phyloP scores from a whole-genome alignment of 345 rosid genomes.

The Linum tenue region DNA sequence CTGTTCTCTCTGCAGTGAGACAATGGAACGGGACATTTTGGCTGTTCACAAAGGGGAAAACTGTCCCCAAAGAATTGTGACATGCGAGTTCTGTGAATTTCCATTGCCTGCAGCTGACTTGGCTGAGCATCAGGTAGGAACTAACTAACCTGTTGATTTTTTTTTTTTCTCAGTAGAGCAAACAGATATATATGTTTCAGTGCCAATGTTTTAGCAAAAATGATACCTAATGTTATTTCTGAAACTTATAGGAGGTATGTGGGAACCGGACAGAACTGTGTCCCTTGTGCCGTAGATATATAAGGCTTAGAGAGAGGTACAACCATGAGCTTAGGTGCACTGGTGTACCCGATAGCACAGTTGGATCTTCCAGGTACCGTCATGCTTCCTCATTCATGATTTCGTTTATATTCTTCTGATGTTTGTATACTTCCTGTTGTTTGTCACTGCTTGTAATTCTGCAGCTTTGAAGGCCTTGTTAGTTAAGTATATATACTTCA shows the following conservation, averaged over 20 bases:
- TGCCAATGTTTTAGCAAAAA: too few species aligned
- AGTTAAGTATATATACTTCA: too few species aligned
- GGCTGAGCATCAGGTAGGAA: constrained; percentile 86
- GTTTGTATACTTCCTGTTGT: background rate
- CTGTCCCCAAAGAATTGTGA: constrained; percentile 87
- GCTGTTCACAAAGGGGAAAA: constrained; percentile 76
- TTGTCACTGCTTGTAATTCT: background rate
- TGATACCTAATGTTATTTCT: constrained; percentile 12
- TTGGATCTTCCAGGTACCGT: constrained; percentile 76
- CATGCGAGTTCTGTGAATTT: constrained; percentile 93
- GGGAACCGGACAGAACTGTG: constrained; percentile 95
- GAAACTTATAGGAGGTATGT: constrained; percentile 67
- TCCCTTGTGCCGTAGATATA: constrained; percentile 70
- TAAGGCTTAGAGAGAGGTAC: constrained; percentile 70
- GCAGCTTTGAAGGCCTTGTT: background rate
- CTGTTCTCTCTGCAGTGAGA: constrained; percentile 83
- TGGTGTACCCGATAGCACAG: constrained; percentile 44
- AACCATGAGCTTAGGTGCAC: constrained; percentile 67
- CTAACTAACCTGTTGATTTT: background rate
- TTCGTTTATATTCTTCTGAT: background rate
- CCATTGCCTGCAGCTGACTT: constrained; percentile 89
- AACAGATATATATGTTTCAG: too few species aligned
- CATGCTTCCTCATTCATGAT: background rate
- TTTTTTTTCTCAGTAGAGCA: too few species aligned
- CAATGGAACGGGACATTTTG: constrained; percentile 73